Percentiles rank a stretch among this genome's conserved stretches.
These are phyloP conservation scores for Luffa aegyptiaca DNA, from an alignment of 306 rosid species.

Conservation along the genomic window DNA sequence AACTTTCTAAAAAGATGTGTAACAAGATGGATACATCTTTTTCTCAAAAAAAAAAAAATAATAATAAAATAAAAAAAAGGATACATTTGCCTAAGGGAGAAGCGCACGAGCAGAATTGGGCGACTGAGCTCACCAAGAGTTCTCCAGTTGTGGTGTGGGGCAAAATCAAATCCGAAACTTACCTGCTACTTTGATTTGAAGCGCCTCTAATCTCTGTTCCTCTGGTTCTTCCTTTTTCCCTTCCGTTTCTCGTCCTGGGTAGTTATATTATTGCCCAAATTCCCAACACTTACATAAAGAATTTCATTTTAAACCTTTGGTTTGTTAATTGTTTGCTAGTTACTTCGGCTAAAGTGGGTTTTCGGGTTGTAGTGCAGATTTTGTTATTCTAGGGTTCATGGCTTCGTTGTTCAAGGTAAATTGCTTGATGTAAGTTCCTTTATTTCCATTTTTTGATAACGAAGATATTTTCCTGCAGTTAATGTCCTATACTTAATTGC, in stretches of 20 bases:
- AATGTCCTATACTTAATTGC: neutral
- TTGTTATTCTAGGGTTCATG: slow-evolving; percentile 23
- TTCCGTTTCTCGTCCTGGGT: neutral
- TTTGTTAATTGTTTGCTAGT: neutral
- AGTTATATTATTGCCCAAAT: neutral
- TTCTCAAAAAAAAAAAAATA: too few species aligned
- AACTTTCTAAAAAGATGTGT: too few species aligned
- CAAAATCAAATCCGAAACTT: neutral
- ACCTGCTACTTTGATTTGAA: neutral
- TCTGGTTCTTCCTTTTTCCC: neutral
- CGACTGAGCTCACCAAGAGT: neutral
- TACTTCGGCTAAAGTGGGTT: neutral
- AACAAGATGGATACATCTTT: too few species aligned
- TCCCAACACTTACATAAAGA: neutral
- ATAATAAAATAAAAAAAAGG: too few species aligned
- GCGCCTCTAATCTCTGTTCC: neutral
- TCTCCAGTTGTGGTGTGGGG: neutral
- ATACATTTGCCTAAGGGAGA: neutral
- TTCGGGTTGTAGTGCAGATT: slow-evolving; percentile 13
- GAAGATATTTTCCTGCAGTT: neutral
- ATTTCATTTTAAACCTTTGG: neutral
- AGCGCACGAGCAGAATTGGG: neutral
- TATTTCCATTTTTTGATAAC: neutral
- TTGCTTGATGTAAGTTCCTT: neutral
- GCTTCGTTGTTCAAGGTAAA: slow-evolving; percentile 52